Percentiles rank a stretch among this genome's conserved stretches.
These are phyloP conservation scores for Penicillium salamii DNA, from an alignment of 495 filamentous ascomycete species.

Conservation along the genomic window DNA sequence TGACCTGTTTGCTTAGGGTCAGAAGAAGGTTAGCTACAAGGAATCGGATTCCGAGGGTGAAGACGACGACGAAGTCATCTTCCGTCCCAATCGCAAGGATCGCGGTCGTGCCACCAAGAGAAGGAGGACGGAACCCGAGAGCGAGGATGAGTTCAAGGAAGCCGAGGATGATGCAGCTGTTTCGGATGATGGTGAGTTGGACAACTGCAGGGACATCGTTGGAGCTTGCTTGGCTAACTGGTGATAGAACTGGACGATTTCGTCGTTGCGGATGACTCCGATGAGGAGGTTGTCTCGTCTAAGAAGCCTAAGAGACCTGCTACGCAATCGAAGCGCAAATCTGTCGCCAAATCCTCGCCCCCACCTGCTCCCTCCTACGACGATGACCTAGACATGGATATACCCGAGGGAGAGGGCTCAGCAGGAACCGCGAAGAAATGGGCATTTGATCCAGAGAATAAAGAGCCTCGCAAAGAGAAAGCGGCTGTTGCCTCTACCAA, in stretches of 20 bases:
- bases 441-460: conserved; percentile 78
- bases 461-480: conserved; percentile 57
- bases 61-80: conserved; percentile 54
- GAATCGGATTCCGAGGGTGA: conserved; percentile 53
- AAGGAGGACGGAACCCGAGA: conserved; percentile 50
- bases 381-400: conserved; percentile 49
- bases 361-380: conserved; percentile 44
- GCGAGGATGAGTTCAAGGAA: conserved; percentile 68
- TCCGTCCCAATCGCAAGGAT: conserved; percentile 39
- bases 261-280: conserved; percentile 73
- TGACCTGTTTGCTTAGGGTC: conserved; percentile 28
- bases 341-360: conserved; percentile 56
- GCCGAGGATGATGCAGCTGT: conserved; percentile 50
- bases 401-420: conserved; percentile 53
- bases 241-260: conserved; percentile 76
- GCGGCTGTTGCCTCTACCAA: conserved; percentile 33
- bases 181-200: conserved; percentile 57
- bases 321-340: conserved; percentile 50
- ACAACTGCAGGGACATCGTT: neutral
- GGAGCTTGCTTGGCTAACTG: conserved; percentile 15
- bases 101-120: conserved; percentile 44
- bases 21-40: conserved; percentile 46
- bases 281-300: conserved; percentile 64
- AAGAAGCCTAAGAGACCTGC: conserved; percentile 72
- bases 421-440: conserved; percentile 79